phyloP scores from a whole-genome alignment of 257 asterid species.

The Rubia yunnanensis region DNA sequence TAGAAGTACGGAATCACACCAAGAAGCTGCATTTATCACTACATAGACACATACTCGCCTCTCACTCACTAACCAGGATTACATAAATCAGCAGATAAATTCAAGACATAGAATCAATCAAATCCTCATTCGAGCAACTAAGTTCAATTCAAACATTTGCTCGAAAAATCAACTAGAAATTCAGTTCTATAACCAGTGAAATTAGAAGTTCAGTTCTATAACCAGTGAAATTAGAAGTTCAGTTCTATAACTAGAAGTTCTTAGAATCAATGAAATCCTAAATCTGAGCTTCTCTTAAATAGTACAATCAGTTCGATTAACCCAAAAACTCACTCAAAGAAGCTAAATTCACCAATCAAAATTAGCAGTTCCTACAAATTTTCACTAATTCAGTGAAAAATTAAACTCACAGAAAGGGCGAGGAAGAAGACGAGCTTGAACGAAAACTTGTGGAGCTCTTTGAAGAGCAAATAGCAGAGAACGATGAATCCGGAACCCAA shows the following conservation, averaged over 20 bases:
- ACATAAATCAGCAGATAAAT: not conserved
- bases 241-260: no score
- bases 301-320: not conserved
- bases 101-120: not conserved
- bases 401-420: slow-evolving; percentile 73
- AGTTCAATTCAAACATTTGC: not conserved
- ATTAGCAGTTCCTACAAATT: no score
- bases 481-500: slow-evolving; percentile 93
- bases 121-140: not conserved
- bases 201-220: no score
- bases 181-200: no score
- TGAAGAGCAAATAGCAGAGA: slow-evolving; percentile 80
- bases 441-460: slow-evolving; percentile 91
- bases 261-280: not conserved
- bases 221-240: no score
- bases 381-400: not conserved
- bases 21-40: no score
- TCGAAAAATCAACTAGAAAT: not conserved
- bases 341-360: not conserved
- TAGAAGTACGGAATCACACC: not conserved
- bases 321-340: not conserved
- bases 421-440: slow-evolving; percentile 99
- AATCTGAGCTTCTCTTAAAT: not conserved
- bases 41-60: not conserved
- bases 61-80: not conserved